These are phyloP conservation scores for Schizophyllum commune DNA, from an alignment of 1,284 basidiomycete genomes.

Conservation along the genomic window DNA sequence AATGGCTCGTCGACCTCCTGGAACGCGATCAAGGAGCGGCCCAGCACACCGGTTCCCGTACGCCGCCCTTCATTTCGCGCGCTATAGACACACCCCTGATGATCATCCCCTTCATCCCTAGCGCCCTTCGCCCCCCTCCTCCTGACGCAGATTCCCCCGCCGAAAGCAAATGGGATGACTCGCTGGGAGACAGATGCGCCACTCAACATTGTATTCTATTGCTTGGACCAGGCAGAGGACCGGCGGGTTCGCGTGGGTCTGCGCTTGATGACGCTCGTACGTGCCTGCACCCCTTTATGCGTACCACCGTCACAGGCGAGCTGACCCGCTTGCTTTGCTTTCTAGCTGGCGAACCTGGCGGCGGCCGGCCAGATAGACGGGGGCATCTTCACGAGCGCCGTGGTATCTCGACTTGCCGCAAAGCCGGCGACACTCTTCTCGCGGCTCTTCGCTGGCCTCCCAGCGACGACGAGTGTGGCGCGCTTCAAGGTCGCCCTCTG, in stretches of 20 bases:
- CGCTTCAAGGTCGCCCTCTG: constrained; percentile 16
- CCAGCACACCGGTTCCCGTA: not conserved
- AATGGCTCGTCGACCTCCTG: constrained; percentile 57
- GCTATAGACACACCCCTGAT: no score
- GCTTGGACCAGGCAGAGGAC: constrained; percentile 36
- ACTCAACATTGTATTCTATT: constrained; percentile 47
- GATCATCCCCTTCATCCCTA: constrained; percentile 11
- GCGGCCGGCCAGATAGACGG: constrained; percentile 41
- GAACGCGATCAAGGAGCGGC: constrained; percentile 49
- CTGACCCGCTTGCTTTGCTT: no score
- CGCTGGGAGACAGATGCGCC: constrained; percentile 54
- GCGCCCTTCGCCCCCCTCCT: constrained; percentile 51
- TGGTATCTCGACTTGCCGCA: constrained; percentile 37
- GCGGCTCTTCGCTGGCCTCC: constrained; percentile 29
- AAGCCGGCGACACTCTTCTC: constrained; percentile 32
- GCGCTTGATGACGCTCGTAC: constrained; percentile 45
- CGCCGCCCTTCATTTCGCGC: not conserved
- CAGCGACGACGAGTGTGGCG: constrained; percentile 40
- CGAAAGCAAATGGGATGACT: constrained; percentile 33
- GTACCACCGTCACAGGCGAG: constrained; percentile 2
- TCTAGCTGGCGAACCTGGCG: constrained; percentile 48
- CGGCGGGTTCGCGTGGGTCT: constrained; percentile 36
- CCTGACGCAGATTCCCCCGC: constrained; percentile 56
- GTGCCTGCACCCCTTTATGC: constrained; percentile 11
- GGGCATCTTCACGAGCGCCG: constrained; percentile 37